Conservation (phyloP, 306 rosid genomes). For the Cucurbita maxima region DNA sequence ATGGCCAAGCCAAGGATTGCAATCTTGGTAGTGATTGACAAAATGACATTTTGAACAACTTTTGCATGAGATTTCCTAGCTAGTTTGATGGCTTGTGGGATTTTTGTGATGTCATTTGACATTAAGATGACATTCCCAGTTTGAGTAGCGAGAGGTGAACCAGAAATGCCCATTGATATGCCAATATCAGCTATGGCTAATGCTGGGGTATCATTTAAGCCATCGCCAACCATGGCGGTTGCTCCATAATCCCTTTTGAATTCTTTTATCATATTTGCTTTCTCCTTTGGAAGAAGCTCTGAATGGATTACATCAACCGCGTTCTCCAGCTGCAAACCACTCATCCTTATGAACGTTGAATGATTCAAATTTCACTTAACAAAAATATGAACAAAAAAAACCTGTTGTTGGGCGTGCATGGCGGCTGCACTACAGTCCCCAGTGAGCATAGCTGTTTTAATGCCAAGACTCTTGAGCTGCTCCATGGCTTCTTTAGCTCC, state of each 20-base stretch:
- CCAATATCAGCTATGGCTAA: slow-evolving; percentile 84
- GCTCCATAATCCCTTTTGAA: slow-evolving; percentile 55
- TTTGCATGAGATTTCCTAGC: slow-evolving; percentile 41
- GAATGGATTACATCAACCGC: slow-evolving; percentile 53
- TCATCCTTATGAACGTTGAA: too few relatives aligned
- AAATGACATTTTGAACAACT: slow-evolving; percentile 47
- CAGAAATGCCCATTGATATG: slow-evolving; percentile 90
- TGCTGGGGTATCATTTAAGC: slow-evolving; percentile 82
- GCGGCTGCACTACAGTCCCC: slow-evolving; percentile 75
- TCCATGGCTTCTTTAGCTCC: slow-evolving; percentile 54
- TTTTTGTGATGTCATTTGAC: slow-evolving; percentile 73
- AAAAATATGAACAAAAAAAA: slow-evolving; percentile 12
- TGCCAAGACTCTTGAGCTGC: slow-evolving; percentile 51
- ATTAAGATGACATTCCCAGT: slow-evolving; percentile 66
- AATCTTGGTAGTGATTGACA: slow-evolving; percentile 50
- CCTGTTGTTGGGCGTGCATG: slow-evolving; percentile 66
- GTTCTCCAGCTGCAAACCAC: slow-evolving; percentile 42
- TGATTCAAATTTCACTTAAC: too few relatives aligned
- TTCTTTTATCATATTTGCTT: slow-evolving; percentile 41
- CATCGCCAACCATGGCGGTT: slow-evolving; percentile 92
- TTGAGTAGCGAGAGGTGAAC: slow-evolving; percentile 81
- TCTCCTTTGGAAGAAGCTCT: slow-evolving; percentile 80
- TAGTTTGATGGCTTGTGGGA: slow-evolving; percentile 64
- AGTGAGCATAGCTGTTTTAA: slow-evolving; percentile 76
- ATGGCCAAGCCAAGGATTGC: slow-evolving; percentile 53